These are phyloP conservation scores for Ramalina peruviana DNA, from an alignment of 495 filamentous ascomycete genomes.

Conservation along the genomic window DNA sequence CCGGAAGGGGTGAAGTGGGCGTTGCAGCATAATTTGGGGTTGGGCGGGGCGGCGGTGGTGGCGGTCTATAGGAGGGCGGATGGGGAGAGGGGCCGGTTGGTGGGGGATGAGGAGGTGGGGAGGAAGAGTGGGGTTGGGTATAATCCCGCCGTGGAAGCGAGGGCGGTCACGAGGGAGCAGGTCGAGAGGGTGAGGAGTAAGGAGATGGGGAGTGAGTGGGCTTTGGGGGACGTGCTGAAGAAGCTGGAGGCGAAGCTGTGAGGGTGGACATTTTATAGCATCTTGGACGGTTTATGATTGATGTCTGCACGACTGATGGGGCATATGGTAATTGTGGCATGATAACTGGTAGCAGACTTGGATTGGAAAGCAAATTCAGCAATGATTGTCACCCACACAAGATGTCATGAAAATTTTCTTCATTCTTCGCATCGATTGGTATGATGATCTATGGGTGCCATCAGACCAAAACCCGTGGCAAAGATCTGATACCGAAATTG, in stretches of 20 bases:
- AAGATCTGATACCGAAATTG: too few species aligned
- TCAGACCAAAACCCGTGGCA: too few species aligned
- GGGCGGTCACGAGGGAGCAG: slow-evolving; percentile 68
- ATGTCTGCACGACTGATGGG: too few species aligned
- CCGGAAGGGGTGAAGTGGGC: slow-evolving; percentile 46
- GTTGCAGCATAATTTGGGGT: slow-evolving; percentile 86
- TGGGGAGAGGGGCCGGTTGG: slow-evolving; percentile 41
- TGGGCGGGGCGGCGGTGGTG: slow-evolving; percentile 84
- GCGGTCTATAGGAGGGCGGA: slow-evolving; percentile 86
- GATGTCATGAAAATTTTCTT: too few species aligned
- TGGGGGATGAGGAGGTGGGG: slow-evolving; percentile 45
- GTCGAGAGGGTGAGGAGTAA: slow-evolving; percentile 57
- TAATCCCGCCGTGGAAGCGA: slow-evolving; percentile 84
- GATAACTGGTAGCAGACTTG: too few species aligned
- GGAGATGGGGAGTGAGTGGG: slow-evolving; percentile 53
- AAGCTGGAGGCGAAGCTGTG: slow-evolving; percentile 54
- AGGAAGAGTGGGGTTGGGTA: slow-evolving; percentile 61
- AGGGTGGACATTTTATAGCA: background rate
- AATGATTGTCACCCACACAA: too few species aligned
- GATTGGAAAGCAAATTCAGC: too few species aligned
- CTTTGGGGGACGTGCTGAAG: slow-evolving; percentile 55
- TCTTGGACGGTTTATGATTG: too few species aligned
- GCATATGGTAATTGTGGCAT: too few species aligned
- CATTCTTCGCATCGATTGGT: too few species aligned
- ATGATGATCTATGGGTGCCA: too few species aligned